Base-by-base conservation (phyloP, 768 basidiomycete genomes). In the Leucocoprinus leucothites region DNA sequence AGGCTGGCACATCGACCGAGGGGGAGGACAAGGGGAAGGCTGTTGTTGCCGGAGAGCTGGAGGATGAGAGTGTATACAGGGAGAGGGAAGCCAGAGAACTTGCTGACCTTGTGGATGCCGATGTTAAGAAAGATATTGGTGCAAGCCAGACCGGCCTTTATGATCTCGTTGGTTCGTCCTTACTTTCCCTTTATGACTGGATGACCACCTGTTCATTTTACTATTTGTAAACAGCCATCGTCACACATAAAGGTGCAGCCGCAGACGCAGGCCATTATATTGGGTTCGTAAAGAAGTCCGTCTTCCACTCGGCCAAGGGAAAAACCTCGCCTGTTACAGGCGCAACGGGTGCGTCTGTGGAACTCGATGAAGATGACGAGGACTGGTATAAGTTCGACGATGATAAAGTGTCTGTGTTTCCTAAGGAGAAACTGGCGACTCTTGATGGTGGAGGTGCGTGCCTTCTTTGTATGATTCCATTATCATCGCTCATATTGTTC, bases 351-450 rank as follows among this genome's bases (percentile, higher is more conserved):
- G 46, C 63, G 35, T 46, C 59, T 9, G 63, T 68, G 24, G 77
- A 77, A 54, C 68, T 75, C 45, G 74, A 81, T 38, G 84, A 86
- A 46, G 83, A 84, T 43, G 85, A 91, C 47, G 87, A 89, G 58
- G 88, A 89, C 65, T 91, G 96, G 96, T 91, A 89, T 74, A 96
- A 95, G 72, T 98, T 95, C 64, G 96, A 98, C 64, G 94, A 98
- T 61, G 93, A 96, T 60, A 96, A 93, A 71, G 95, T 92, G 36
- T 87, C 91, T 16, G 61, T 86, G 51, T 95, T 98, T 69, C 85
- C 84, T 1, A 81, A 80, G 69, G 94, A 94, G 67, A 96, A 93
- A 71, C 73, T 99, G 57, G 65, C 80, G 24, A 84, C 84, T 7
- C 79, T 98, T 55, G 94, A 95, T 59, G 96, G 96, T 4, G 96